Conservation (phyloP, 495 filamentous ascomycete genomes). For the Amorphotheca resinae region DNA sequence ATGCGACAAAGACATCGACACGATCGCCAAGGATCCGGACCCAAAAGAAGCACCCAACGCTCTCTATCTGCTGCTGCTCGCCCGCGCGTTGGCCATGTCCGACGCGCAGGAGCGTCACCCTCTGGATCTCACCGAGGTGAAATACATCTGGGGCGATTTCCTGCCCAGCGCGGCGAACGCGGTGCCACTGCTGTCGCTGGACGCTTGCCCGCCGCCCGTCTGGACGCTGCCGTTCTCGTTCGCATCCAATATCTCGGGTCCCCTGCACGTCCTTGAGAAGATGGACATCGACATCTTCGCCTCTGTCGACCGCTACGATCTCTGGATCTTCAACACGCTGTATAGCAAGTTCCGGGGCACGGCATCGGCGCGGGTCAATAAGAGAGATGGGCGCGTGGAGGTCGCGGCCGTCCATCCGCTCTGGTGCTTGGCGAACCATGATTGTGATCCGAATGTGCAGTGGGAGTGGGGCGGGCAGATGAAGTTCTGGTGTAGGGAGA, state of each 20-base stretch:
- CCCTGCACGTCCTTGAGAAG: slow-evolving; percentile 75
- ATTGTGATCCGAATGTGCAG: slow-evolving; percentile 81
- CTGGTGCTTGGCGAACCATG: slow-evolving; percentile 71
- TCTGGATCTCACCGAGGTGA: slow-evolving; percentile 69
- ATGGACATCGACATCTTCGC: slow-evolving; percentile 83
- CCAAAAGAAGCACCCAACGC: slow-evolving; percentile 58
- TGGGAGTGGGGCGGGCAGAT: slow-evolving; percentile 93
- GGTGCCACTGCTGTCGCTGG: slow-evolving; percentile 32
- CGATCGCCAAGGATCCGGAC: slow-evolving; percentile 65
- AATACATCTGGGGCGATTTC: slow-evolving; percentile 88
- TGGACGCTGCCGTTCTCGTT: slow-evolving; percentile 83
- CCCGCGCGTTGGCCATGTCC: slow-evolving; percentile 74
- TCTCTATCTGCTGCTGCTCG: slow-evolving; percentile 67
- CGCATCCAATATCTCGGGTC: slow-evolving; percentile 66
- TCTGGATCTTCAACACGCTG: slow-evolving; percentile 90
- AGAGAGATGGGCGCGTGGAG: slow-evolving; percentile 60
- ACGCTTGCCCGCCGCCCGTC: slow-evolving; percentile 40
- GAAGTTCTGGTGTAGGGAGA: slow-evolving; percentile 43
- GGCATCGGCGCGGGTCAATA: slow-evolving; percentile 66
- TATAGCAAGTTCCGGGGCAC: slow-evolving; percentile 90
- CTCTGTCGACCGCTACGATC: slow-evolving; percentile 50
- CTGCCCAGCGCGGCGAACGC: slow-evolving; percentile 35
- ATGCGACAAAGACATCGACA: slow-evolving; percentile 73
- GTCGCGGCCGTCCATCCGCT: slow-evolving; percentile 53
- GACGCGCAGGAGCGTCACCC: slow-evolving; percentile 72